Conservation (phyloP, 768 basidiomycete species). For the Boletus rex-veris region DNA sequence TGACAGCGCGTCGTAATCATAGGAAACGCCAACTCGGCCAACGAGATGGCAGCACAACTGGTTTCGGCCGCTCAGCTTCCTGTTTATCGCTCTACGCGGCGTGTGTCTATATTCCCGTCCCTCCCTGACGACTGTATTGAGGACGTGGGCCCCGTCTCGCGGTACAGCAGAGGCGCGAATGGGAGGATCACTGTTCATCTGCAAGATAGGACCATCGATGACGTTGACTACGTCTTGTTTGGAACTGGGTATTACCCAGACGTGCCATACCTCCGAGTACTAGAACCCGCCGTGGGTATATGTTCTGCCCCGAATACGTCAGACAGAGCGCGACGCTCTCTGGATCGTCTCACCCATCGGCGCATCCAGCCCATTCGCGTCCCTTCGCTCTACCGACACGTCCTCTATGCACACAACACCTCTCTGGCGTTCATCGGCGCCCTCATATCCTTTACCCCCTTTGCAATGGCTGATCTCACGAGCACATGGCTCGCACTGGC, state of each 20-base stretch:
- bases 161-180: conserved; percentile 24
- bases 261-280: conserved; percentile 40
- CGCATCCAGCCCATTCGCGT: conserved; percentile 35
- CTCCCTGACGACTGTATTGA: conserved; percentile 43
- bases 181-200: conserved; percentile 36
- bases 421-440: conserved; percentile 46
- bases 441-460: conserved; percentile 44
- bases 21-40: conserved; percentile 51
- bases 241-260: conserved; percentile 47
- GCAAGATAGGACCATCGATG: conserved; percentile 34
- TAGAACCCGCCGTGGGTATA: neutral
- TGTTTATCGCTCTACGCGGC: conserved; percentile 46
- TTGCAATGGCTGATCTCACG: conserved; percentile 46
- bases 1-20: conserved; percentile 43
- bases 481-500: conserved; percentile 47
- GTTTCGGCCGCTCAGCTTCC: conserved; percentile 37
- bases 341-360: conserved; percentile 30
- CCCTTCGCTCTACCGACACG: conserved; percentile 43
- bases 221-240: conserved; percentile 42
- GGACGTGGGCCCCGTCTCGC: conserved; percentile 40
- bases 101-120: conserved; percentile 39
- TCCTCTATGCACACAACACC: conserved; percentile 46
- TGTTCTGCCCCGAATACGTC: neutral
- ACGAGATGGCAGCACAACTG: conserved; percentile 50
- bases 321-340: neutral